Evolutionary conservation across 306 rosid genomes (phyloP).

Genomic region (Citrullus amarus): DNA sequence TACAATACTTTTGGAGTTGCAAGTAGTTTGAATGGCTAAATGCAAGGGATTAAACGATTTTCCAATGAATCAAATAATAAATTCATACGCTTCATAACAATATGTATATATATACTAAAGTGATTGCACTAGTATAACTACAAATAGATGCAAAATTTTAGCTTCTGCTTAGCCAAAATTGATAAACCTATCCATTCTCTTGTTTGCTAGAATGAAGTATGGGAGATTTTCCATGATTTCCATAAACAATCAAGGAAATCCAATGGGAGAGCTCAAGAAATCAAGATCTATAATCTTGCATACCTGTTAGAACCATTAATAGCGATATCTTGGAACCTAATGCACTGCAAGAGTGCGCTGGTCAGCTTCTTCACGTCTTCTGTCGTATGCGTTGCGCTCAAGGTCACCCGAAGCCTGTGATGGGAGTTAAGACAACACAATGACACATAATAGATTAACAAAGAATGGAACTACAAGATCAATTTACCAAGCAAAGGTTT

Average conservation of each 20-base stretch:
- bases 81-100: not conserved
- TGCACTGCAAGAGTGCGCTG: slow-evolving; percentile 51
- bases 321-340: slow-evolving; percentile 48
- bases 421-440: not conserved
- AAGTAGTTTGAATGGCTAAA: not conserved
- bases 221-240: not conserved
- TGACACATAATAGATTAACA: not conserved
- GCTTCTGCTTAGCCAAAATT: not conserved
- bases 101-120: not conserved
- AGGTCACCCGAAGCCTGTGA: slow-evolving; percentile 64
- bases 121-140: not conserved
- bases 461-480: not conserved
- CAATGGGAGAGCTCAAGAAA: not conserved
- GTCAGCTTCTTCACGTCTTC: slow-evolving; percentile 60
- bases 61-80: not conserved
- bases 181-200: not conserved
- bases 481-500: not conserved
- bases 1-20: not conserved
- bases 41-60: not conserved
- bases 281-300: slow-evolving; percentile 45
- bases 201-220: not conserved
- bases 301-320: slow-evolving; percentile 25
- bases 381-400: slow-evolving; percentile 65
- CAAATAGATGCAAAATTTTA: slow-evolving; percentile 1
- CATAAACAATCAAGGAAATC: not conserved